Conservation (phyloP, 805 yeast species). For the Metschnikowia similis region DNA sequence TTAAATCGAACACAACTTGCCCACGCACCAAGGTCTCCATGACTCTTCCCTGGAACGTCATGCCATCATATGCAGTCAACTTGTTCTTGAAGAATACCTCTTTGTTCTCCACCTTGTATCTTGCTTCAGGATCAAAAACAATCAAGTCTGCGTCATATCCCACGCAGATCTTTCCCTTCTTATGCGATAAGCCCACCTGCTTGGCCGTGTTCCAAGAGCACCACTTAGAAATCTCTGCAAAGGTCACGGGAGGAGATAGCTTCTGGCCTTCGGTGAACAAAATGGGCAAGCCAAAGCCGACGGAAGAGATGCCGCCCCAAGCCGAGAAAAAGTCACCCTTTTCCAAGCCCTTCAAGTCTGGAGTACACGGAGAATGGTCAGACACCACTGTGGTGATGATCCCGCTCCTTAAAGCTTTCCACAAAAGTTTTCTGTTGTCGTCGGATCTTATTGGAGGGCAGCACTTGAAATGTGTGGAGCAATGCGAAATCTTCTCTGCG, state of each 20-base stretch:
- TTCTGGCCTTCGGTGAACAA: slow-evolving; percentile 69
- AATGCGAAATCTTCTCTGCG: slow-evolving; percentile 73
- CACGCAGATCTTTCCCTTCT: slow-evolving; percentile 65
- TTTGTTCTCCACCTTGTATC: slow-evolving; percentile 48
- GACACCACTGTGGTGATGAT: slow-evolving; percentile 82
- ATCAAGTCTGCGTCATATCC: slow-evolving; percentile 90
- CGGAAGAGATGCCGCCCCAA: slow-evolving; percentile 96
- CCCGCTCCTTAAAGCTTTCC: slow-evolving; percentile 70
- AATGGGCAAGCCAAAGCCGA: slow-evolving; percentile 84
- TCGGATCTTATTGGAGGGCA: slow-evolving; percentile 91
- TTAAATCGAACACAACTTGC: slow-evolving; percentile 53
- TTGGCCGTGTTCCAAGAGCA: slow-evolving; percentile 77
- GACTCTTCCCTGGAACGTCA: slow-evolving; percentile 64
- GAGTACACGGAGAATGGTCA: slow-evolving; percentile 96
- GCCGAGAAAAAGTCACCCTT: slow-evolving; percentile 86
- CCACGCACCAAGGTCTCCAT: slow-evolving; percentile 81
- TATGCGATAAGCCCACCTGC: slow-evolving; percentile 72
- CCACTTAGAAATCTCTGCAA: slow-evolving; percentile 72
- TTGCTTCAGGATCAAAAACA: slow-evolving; percentile 63
- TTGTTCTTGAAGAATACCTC: slow-evolving; percentile 76
- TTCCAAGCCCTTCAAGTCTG: slow-evolving; percentile 76
- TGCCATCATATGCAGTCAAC: slow-evolving; percentile 81
- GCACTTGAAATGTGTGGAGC: slow-evolving; percentile 83
- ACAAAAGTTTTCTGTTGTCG: slow-evolving; percentile 63
- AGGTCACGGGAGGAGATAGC: slow-evolving; percentile 45